Evolutionary conservation across 1,284 basidiomycete species (phyloP).

Genomic region (Ustilago crameri): DNA sequence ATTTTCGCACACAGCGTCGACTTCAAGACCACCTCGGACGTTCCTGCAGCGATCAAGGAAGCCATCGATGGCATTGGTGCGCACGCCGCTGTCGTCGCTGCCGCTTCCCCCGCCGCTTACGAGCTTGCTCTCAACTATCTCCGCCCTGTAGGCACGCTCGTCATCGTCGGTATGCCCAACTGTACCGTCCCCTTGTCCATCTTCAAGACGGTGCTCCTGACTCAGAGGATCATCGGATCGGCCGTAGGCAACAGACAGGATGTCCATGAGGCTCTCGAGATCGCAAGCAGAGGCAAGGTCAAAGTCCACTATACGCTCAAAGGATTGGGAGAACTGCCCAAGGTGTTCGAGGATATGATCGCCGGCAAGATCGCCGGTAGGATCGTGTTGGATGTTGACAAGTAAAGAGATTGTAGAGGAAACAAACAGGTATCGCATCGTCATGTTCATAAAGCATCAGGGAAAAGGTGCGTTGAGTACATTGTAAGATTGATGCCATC

Average conservation of each 20-base stretch:
- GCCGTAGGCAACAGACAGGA: constrained; percentile 74
- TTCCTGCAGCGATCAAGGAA: constrained; percentile 75
- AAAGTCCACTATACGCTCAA: constrained; percentile 73
- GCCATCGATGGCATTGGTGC: constrained; percentile 77
- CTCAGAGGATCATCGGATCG: constrained; percentile 77
- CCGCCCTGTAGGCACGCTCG: constrained; percentile 76
- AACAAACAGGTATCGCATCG: too few relatives aligned
- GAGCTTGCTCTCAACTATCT: constrained; percentile 73
- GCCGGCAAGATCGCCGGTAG: constrained; percentile 75
- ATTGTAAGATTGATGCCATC: too few relatives aligned
- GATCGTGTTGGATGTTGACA: constrained; percentile 73
- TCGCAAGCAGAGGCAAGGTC: constrained; percentile 77
- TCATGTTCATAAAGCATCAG: neutral
- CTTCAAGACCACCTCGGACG: constrained; percentile 74
- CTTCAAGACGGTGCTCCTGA: constrained; percentile 74
- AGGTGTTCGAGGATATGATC: constrained; percentile 73
- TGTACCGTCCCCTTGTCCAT: constrained; percentile 76
- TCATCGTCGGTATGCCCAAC: constrained; percentile 78
- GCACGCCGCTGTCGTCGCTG: constrained; percentile 72
- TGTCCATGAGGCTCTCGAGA: constrained; percentile 72
- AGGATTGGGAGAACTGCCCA: constrained; percentile 73
- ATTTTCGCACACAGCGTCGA: constrained; percentile 73
- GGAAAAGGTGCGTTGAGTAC: too few relatives aligned
- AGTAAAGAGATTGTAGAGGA: constrained; percentile 11
- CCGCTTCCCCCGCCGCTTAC: constrained; percentile 73